A percentile compares a stretch with the other conserved stretches of the same genome.
phyloP scores from a whole-genome alignment of 1,139 yeast species.

The Lodderomyces metapsilosis region DNA sequence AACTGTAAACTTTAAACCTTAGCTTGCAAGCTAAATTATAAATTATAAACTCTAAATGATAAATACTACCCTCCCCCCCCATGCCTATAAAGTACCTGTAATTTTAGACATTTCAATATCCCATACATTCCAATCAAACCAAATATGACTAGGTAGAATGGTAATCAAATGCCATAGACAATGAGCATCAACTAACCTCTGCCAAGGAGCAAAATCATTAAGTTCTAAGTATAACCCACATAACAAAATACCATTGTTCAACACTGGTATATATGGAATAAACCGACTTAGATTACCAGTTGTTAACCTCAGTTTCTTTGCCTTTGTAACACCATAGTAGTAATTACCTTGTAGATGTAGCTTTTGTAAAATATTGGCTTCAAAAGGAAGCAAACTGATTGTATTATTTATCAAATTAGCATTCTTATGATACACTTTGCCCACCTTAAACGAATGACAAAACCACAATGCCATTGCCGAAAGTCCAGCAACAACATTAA shows the following conservation, averaged over 20 bases:
- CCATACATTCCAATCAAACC: conserved; percentile 55
- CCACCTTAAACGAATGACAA: conserved; percentile 27
- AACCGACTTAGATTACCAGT: not conserved
- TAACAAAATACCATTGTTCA: conserved; percentile 34
- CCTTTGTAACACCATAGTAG: not conserved
- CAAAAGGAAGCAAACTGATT: conserved; percentile 40
- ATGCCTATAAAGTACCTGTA: conserved; percentile 7
- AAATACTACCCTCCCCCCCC: no score
- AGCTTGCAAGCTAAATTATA: no score
- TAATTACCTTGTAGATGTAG: conserved; percentile 25
- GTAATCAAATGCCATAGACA: conserved; percentile 47
- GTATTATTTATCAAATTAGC: conserved; percentile 33
- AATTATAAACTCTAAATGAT: no score
- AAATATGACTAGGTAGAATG: conserved; percentile 40
- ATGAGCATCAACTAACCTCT: conserved; percentile 40
- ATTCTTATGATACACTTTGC: conserved; percentile 20
- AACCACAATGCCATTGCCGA: conserved; percentile 35
- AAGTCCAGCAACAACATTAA: conserved; percentile 35
- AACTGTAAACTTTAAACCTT: no score
- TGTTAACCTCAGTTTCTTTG: not conserved
- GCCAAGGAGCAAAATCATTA: conserved; percentile 37
- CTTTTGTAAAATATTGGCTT: conserved; percentile 35
- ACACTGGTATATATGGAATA: conserved; percentile 38
- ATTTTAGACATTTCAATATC: conserved; percentile 39
- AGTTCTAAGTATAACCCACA: conserved; percentile 39